Base-by-base conservation (phyloP, 2,329 filamentous ascomycete genomes). In the Ophiostoma ulmi region DNA sequence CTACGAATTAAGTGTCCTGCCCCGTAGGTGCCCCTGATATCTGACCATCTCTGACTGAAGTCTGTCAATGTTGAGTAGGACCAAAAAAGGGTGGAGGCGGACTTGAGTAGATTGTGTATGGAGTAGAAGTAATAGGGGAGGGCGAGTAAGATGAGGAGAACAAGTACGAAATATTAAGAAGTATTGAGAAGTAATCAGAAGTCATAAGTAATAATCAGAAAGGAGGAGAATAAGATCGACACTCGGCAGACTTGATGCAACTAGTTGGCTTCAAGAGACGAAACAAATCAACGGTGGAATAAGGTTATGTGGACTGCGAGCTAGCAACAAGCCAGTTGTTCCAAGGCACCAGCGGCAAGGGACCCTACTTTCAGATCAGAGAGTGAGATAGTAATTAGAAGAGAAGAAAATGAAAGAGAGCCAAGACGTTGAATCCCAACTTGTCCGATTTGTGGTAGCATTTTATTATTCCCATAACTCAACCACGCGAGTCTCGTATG, bases 301-400 rank as follows among this genome's bases (percentile, higher is more conserved):
- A 58, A 58, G 52, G 52, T 58, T 58, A 58, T 58, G 22, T 58
- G 52, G 52, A 58, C 52, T 58, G 52, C 22, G 52, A 58, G n/a
- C 22, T 58, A 58, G 52, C 52, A 8, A 58, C 52, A 0, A 58
- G n/a, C 10, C 22, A 58, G 44, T 58, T 58, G 39, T 58, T 58
- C 52, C 52, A 58, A 58, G 52, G 52, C n/a, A 58, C 52, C n/a
- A 58, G 52, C 52, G 52, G 52, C 52, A 58, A 58, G 52, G 52
- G 52, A 58, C 52, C 52, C 22, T 26, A 48, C 44, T 20, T n/a
- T 48, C 13, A 10, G 38, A 39, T 39, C 38, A 39, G 44, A 31
- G 39, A 13, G 22, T 58, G 11, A 26, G 22, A 11, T 58, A 5
- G 17, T 31, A 58, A 26, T 26, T 58, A 58, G 22, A 13, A 6